Conservation (phyloP, 2,329 filamentous ascomycete species). For the Ophiobolus disseminans region DNA sequence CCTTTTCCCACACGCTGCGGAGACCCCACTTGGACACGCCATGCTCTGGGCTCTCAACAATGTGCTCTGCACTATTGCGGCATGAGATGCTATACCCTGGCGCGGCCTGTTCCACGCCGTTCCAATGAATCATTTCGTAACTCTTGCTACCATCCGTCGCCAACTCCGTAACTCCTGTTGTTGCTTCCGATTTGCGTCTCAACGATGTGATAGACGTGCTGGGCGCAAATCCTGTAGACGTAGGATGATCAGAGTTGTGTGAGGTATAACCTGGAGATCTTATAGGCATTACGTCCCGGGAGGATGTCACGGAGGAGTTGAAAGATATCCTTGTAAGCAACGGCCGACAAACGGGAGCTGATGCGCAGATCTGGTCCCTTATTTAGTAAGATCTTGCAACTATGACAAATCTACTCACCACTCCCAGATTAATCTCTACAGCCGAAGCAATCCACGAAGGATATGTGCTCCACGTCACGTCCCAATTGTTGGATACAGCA, state of each 20-base stretch:
- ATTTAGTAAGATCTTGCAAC: neutral
- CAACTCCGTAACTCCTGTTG: conserved; percentile 18
- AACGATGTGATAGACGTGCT: conserved; percentile 15
- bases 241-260: conserved; percentile 4
- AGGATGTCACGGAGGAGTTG: conserved; percentile 23
- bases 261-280: conserved; percentile 4
- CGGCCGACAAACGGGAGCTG: conserved; percentile 40
- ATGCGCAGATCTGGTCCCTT: conserved; percentile 34
- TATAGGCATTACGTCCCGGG: conserved; percentile 21
- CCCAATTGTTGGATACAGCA: conserved; percentile 50
- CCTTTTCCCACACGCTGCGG: conserved; percentile 21
- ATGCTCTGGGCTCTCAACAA: conserved; percentile 7
- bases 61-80: conserved; percentile 11
- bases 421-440: conserved; percentile 55
- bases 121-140: conserved; percentile 34
- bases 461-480: conserved; percentile 55
- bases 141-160: conserved; percentile 21
- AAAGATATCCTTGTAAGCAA: conserved; percentile 37
- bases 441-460: conserved; percentile 57
- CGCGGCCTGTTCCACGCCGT: conserved; percentile 11
- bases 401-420: conserved; percentile 41
- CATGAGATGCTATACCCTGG: conserved; percentile 1
- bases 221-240: conserved; percentile 4
- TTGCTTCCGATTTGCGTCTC: conserved; percentile 21
- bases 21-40: neutral